Base-by-base conservation (phyloP, 345 rosid species). In the Gossypium rotundifolium region DNA sequence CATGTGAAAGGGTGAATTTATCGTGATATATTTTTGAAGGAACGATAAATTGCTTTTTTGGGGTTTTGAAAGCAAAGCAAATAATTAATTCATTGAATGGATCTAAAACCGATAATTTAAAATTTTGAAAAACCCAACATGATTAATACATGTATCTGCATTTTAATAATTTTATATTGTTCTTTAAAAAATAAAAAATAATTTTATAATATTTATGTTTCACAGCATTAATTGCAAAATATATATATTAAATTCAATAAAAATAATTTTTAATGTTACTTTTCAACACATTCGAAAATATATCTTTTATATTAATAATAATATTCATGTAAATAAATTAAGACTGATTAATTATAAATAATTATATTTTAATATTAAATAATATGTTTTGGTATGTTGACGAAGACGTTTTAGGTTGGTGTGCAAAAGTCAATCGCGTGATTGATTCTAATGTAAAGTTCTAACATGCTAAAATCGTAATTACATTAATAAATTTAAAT, bases 51-150 rank as follows among this genome's bases (percentile, higher is more conserved):
- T 64, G 14, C 49, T 64, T 64, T 64, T 40, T 46, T 46, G 0
- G 12, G 48, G 57, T 25, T 48, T 68, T 48, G 72, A 68, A 68
- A 49, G 44, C 58, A 57, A 25, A 66, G 72, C 72, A 68, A 33
- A 25, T 49, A 68, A 49, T 68, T 49, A 67, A 67, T 67, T 3
- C 64, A 23, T 59, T 59, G 38, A 23, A 59, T 25, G 38, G 38
- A 23, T 25, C 38, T 11, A 59, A 59, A 59, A 59, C 64, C 40
- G 64, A 59, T 25, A 4, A 23, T 23, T 11, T 12, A 33, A 4
- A 4, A 4, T 33, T 33, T 0, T 4, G 4, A 29, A 29, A 4
- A n/a, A 53, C 0, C 20, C 58, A 53, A 53, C 57, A 53, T 53
- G 58, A 53, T 53, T 53, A 17, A 16, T 53, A 53, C 58, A 53